phyloP scores from a whole-genome alignment of 768 basidiomycete genomes.

The Hypholoma fasciculare region DNA sequence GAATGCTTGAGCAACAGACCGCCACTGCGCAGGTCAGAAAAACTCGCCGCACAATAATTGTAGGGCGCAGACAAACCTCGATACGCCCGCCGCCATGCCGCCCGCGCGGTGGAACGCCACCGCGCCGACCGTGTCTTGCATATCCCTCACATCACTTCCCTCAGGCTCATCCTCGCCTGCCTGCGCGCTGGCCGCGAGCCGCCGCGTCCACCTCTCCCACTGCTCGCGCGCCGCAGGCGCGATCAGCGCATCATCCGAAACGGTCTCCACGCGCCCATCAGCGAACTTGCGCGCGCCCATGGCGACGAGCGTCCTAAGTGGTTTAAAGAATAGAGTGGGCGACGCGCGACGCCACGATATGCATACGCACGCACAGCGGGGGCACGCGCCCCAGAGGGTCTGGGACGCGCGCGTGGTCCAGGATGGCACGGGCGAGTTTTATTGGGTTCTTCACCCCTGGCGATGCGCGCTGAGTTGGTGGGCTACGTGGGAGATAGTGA shows the following conservation, averaged over 20 bases:
- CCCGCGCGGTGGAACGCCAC: conserved; percentile 49
- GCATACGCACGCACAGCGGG: conserved; percentile 52
- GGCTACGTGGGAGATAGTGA: background rate
- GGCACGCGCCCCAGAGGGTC: conserved; percentile 65
- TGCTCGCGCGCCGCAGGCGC: conserved; percentile 46
- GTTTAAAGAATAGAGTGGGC: background rate
- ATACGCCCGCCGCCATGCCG: conserved; percentile 70
- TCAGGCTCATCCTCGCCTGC: background rate
- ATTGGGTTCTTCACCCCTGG: conserved; percentile 75
- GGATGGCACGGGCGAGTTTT: conserved; percentile 52
- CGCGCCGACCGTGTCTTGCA: conserved; percentile 87
- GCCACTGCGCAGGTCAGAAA: conserved; percentile 40
- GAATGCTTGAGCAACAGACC: conserved; percentile 76
- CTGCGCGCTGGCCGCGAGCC: conserved; percentile 28
- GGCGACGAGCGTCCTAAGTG: conserved; percentile 56
- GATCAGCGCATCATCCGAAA: conserved; percentile 48
- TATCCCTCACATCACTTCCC: conserved; percentile 11
- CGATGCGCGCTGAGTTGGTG: background rate
- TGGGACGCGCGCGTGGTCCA: conserved; percentile 47
- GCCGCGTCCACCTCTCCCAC: conserved; percentile 63
- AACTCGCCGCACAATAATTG: background rate
- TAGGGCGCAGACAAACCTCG: conserved; percentile 48
- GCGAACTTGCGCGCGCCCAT: conserved; percentile 65
- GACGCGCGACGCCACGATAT: background rate
- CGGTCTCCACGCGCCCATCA: conserved; percentile 24